Evolutionary conservation across 1,284 basidiomycete genomes (phyloP).

Genomic region (Pseudozyma hubeiensis): DNA sequence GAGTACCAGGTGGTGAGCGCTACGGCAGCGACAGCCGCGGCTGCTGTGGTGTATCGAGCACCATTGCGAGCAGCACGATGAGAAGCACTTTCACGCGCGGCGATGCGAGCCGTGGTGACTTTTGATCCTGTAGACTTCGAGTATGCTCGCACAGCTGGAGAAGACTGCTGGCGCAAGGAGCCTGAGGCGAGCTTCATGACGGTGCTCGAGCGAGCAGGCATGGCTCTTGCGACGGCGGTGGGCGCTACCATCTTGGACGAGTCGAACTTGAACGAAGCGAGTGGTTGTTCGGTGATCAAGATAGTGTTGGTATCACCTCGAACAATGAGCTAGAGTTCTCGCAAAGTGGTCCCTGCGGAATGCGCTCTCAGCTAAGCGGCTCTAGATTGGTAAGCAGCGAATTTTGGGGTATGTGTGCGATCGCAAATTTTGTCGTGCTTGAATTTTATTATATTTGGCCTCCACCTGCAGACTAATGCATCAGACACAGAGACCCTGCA

Average conservation of each 20-base stretch:
- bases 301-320: not conserved
- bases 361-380: slow-evolving; percentile 32
- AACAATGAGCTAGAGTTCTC: not conserved
- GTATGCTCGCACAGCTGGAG: slow-evolving; percentile 17
- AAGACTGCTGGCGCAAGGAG: slow-evolving; percentile 4
- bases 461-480: slow-evolving; percentile 28
- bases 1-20: slow-evolving; percentile 37
- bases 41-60: slow-evolving; percentile 15
- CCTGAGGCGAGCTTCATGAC: slow-evolving; percentile 1
- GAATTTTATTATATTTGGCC: not conserved
- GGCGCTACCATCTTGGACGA: slow-evolving; percentile 19
- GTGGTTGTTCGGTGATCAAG: no score
- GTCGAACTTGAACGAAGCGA: no score
- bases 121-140: slow-evolving; percentile 20
- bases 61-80: slow-evolving; percentile 2
- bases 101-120: slow-evolving; percentile 2
- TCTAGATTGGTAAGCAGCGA: slow-evolving; percentile 28
- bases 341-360: slow-evolving; percentile 22
- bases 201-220: slow-evolving; percentile 12
- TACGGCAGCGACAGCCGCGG: slow-evolving; percentile 15
- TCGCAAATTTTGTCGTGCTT: not conserved
- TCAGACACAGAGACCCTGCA: slow-evolving; percentile 34
- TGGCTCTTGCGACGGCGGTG: slow-evolving; percentile 12
- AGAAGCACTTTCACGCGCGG: slow-evolving; percentile 3
- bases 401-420: not conserved